phyloP scores from a whole-genome alignment of 2,329 filamentous ascomycete genomes.

The Monosporascus sp. region DNA sequence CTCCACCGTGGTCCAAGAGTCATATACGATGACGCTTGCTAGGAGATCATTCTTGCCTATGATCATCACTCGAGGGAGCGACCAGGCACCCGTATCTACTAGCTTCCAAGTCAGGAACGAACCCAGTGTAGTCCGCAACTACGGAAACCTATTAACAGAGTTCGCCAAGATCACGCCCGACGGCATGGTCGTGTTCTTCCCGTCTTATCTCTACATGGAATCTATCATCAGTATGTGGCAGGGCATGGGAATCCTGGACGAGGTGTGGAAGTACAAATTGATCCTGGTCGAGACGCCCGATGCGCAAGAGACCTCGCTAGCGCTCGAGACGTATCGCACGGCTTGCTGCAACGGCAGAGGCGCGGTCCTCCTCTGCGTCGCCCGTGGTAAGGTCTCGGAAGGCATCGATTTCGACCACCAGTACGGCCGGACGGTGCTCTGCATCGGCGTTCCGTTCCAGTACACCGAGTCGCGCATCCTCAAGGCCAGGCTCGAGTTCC shows the following conservation, averaged over 20 bases:
- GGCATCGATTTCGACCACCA: slow-evolving; percentile 99
- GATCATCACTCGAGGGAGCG: slow-evolving; percentile 92
- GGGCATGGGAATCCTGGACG: slow-evolving; percentile 94
- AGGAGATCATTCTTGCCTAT: slow-evolving; percentile 94
- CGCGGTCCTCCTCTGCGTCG: slow-evolving; percentile 88
- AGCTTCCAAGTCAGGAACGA: slow-evolving; percentile 95
- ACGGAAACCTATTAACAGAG: slow-evolving; percentile 86
- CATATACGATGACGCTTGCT: slow-evolving; percentile 94
- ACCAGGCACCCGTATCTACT: slow-evolving; percentile 88
- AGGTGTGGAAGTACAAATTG: slow-evolving; percentile 98
- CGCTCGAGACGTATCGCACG: slow-evolving; percentile 92
- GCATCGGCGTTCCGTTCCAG: slow-evolving; percentile 96
- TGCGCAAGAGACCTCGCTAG: slow-evolving; percentile 91
- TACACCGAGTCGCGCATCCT: slow-evolving; percentile 97
- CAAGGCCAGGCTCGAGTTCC: slow-evolving; percentile 89
- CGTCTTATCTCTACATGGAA: slow-evolving; percentile 98
- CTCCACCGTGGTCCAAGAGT: slow-evolving; percentile 87
- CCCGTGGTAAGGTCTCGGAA: slow-evolving; percentile 93
- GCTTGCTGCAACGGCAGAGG: slow-evolving; percentile 96
- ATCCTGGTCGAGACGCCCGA: slow-evolving; percentile 97
- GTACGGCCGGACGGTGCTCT: slow-evolving; percentile 91
- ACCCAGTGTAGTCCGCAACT: slow-evolving; percentile 93
- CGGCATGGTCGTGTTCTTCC: slow-evolving; percentile 98
- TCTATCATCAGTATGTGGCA: slow-evolving; percentile 99
- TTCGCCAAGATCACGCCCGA: slow-evolving; percentile 96